phyloP scores from a whole-genome alignment of 2,329 filamentous ascomycete genomes.

The Colletotrichum sp. region DNA sequence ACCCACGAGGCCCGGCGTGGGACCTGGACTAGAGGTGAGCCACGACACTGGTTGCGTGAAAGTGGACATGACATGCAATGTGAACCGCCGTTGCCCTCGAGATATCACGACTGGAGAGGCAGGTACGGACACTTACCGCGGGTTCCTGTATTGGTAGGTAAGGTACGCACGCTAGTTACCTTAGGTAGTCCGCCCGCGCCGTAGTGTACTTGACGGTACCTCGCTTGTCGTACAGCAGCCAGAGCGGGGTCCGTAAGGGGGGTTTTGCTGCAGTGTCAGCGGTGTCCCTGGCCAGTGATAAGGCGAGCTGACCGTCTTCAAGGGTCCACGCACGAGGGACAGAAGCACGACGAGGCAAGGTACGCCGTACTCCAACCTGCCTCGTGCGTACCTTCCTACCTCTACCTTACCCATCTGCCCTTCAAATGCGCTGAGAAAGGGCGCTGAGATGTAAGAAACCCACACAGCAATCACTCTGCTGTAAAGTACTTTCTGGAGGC shows the following conservation, averaged over 20 bases:
- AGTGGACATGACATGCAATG: not conserved
- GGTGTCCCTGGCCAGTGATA: slow-evolving; percentile 12
- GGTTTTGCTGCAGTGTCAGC: not conserved
- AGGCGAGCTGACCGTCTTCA: slow-evolving; percentile 3
- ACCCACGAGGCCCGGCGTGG: not conserved
- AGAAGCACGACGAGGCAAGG: slow-evolving; percentile 6
- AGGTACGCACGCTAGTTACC: not conserved
- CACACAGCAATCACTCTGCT: not conserved
- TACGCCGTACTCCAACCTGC: not conserved
- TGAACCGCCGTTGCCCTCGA: slow-evolving; percentile 2
- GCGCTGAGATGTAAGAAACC: not conserved
- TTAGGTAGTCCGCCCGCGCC: not conserved
- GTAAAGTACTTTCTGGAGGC: not conserved
- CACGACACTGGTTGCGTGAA: not conserved
- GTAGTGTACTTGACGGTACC: not conserved
- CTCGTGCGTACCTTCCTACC: not conserved
- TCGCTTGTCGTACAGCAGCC: not conserved
- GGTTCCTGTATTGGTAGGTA: not conserved
- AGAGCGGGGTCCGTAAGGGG: not conserved
- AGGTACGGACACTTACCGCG: not conserved
- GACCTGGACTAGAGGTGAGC: not conserved
- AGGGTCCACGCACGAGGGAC: slow-evolving; percentile 17
- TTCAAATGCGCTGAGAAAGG: not conserved
- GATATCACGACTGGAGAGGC: not conserved
- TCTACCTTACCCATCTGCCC: not conserved